Base-by-base conservation (phyloP, 108 stramenopile species). In the Cylindrotheca closterium region DNA sequence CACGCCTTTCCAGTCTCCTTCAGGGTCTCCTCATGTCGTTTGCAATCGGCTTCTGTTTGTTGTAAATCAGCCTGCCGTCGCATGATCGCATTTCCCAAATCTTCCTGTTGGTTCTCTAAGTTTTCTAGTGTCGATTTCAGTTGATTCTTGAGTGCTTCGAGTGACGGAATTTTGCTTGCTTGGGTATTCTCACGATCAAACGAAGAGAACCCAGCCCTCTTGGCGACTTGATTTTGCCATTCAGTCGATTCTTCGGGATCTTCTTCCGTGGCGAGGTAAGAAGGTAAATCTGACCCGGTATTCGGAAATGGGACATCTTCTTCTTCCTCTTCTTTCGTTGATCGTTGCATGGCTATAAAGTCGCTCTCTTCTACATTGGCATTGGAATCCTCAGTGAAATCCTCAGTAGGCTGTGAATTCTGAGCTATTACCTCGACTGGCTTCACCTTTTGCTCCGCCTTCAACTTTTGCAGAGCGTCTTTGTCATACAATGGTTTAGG, bases 141-240 rank as follows among this genome's bases (percentile, higher is more conserved):
- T 1, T 83, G 65, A 23, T 60, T 31, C 34, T 64, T 65, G 22
- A 87, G 65, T 52, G 73, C 59, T 22, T 47, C 30, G 4, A 84
- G 45, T 19, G 51, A 45, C 17, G 69, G 53, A 26, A 30, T 22
- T 3, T 25, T 33, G 28, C 10, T 46, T 37, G 70, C 1, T 48
- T 64, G 21, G 31, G 61, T 34, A 47, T 61, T 22, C 12, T 23
- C 46, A 29, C 30, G 33, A 30, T 30, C 42, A 30, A 48, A 32
- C 19, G 62, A 47, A 32, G 65, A 52, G 24, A 91, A 68, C 1
- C 86, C 89, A 10, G 86, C 89, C n/a, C 89, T 76, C 30, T 74
- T 73, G 25, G 81, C 84, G 46, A 90, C 73, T 46, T 75, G 70
- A 26, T 83, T 70, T 63, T 85, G 79, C 89, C 89, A 90, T 55